Percentiles rank a stretch among this genome's conserved stretches.
Conservation (phyloP, 331 rosid genomes). For the Malus hybrid region DNA sequence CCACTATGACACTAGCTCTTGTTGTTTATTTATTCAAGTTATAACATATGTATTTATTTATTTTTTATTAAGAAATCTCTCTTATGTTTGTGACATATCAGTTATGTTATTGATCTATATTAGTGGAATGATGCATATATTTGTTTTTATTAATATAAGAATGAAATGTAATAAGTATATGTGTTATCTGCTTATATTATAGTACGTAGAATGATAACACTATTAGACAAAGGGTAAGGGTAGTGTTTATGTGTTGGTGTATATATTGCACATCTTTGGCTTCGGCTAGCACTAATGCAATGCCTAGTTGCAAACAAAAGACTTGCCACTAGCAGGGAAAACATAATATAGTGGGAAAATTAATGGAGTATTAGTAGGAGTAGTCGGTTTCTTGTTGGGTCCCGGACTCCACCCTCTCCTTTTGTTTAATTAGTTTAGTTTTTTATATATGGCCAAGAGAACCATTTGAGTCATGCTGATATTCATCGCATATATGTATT, state of each 20-base stretch:
- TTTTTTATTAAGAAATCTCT: no score
- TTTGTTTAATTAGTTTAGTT: background rate
- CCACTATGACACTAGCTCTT: no score
- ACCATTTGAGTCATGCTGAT: background rate
- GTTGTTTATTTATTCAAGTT: no score
- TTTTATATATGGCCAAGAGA: background rate
- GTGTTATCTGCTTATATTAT: no score
- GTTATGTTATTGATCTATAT: no score
- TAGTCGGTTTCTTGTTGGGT: background rate
- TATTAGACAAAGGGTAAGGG: background rate
- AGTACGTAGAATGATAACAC: no score
- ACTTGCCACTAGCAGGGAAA: constrained; percentile 9
- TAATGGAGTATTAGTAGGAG: background rate
- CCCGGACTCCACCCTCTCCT: constrained; percentile 2
- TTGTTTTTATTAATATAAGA: no score
- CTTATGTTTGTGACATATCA: no score
- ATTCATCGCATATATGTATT: background rate
- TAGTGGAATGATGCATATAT: no score
- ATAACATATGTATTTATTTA: no score
- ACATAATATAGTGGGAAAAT: background rate
- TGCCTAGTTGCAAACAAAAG: background rate
- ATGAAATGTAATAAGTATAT: no score
- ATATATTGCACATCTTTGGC: background rate
- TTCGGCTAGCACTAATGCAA: background rate
- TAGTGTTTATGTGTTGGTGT: background rate